Evolutionary conservation across 495 filamentous ascomycete species (phyloP), one percentile per base, ranked within the genome.

Genomic region (Aspergillus panamensis): DNA sequence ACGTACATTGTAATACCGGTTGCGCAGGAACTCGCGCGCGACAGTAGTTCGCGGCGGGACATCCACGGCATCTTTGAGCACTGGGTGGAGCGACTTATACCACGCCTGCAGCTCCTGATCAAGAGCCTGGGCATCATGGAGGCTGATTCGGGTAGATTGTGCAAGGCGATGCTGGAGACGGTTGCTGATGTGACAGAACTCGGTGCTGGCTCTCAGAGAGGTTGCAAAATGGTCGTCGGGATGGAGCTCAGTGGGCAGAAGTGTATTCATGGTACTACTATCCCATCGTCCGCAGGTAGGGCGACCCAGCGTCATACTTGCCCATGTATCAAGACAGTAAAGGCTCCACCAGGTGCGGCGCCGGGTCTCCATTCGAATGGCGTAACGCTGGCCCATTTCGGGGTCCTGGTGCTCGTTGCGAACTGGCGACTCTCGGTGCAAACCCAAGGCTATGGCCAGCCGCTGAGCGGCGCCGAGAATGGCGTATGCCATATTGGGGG

Each of bases 291-390:
- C 55, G 35, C 47, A 58, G 21, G 47, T 58, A 1, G 85, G 85
- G 25, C 85, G 75, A 16, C 85, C 85, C 58, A 85, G 79, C 16
- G 84, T 87, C 13, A 82, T 87, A 9, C 77, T 80, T 6, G 81
- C 85, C 84, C 85, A 88, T 3, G 85, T 83, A 67, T 88, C 85
- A 25, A 88, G 77, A 74, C 83, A 87, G 73, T 85, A 84, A 49
- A 87, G 68, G 57, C 76, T 82, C 86, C 84, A 87, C 86, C 86
- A 89, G 30, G 84, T 86, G 48, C 85, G 75, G 40, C 84, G 65
- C 60, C 84, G 72, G 30, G 80, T 82, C 64, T 87, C 84, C 21
- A 61, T 32, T 12, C 45, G 54, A 17, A 50, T 50, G 19, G 54
- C 45, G 44, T 50, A 33, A 33, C 47, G 33, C 32, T 51, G 25